Percentiles rank a stretch among this genome's conserved stretches.
These are phyloP conservation scores for Nymphaea colorata DNA, from an alignment of 164 flowering plant genomes.

Conservation along the genomic window DNA sequence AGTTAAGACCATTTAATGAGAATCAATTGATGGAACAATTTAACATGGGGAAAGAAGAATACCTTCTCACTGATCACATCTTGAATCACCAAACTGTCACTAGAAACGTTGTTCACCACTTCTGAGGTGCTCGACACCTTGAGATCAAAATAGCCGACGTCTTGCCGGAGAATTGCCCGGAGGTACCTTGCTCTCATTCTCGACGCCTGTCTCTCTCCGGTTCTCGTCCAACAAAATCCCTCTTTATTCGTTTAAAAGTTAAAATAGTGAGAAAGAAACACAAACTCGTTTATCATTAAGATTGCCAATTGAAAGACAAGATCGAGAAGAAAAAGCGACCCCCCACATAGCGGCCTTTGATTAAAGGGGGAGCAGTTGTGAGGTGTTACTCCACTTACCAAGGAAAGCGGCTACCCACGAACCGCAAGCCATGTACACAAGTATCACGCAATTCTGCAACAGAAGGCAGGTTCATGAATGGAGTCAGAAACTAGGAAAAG, in stretches of 20 bases:
- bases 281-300: too few species aligned
- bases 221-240: conserved; percentile 87
- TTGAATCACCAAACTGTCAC: conserved; percentile 74
- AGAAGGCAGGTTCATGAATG: background rate
- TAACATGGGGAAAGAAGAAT: background rate
- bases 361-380: too few species aligned
- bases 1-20: too few species aligned
- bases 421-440: background rate
- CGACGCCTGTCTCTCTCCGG: conserved; percentile 74
- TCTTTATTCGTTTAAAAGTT: conserved; percentile 19
- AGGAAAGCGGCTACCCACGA: background rate
- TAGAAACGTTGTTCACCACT: conserved; percentile 63
- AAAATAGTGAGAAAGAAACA: background rate
- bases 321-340: too few species aligned
- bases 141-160: conserved; percentile 70
- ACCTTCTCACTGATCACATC: conserved; percentile 82
- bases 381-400: background rate
- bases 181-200: conserved; percentile 62
- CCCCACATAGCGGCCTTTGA: too few species aligned
- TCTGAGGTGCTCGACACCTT: conserved; percentile 65
- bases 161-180: conserved; percentile 77
- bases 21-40: too few species aligned
- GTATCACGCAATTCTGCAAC: background rate
- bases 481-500: background rate
- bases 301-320: too few species aligned